These are phyloP conservation scores for Aspergillus bombycis DNA, from an alignment of 2,329 filamentous ascomycete genomes.

Conservation along the genomic window DNA sequence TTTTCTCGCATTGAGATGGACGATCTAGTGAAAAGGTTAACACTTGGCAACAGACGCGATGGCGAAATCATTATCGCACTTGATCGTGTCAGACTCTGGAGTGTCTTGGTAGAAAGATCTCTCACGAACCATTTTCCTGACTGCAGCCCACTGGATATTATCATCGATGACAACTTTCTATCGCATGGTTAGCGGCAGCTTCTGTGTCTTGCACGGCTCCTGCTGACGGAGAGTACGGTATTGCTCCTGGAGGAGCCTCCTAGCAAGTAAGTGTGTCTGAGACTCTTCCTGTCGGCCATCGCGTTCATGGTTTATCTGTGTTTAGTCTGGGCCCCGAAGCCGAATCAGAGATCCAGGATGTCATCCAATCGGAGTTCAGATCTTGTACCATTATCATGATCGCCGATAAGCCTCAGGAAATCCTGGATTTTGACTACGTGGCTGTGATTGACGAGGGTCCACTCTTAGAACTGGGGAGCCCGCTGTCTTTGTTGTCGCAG, in stretches of 20 bases:
- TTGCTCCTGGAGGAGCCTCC: background rate
- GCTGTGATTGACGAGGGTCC: background rate
- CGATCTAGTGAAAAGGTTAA: background rate
- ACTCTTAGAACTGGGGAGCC: background rate
- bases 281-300: too few species aligned
- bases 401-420: background rate
- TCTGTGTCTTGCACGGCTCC: background rate
- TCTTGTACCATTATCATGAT: background rate
- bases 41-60: background rate
- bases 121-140: background rate
- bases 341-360: background rate
- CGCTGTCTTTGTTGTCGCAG: background rate
- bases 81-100: background rate
- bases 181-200: too few species aligned
- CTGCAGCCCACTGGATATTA: background rate
- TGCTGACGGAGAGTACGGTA: background rate
- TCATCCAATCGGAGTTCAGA: background rate
- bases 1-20: background rate
- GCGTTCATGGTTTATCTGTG: background rate
- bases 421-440: background rate
- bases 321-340: background rate
- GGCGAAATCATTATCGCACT: background rate
- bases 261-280: background rate
- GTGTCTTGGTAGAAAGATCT: background rate
- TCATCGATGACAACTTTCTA: background rate